Evolutionary conservation across 768 basidiomycete genomes (phyloP).

Genomic region (Suillus lakei): DNA sequence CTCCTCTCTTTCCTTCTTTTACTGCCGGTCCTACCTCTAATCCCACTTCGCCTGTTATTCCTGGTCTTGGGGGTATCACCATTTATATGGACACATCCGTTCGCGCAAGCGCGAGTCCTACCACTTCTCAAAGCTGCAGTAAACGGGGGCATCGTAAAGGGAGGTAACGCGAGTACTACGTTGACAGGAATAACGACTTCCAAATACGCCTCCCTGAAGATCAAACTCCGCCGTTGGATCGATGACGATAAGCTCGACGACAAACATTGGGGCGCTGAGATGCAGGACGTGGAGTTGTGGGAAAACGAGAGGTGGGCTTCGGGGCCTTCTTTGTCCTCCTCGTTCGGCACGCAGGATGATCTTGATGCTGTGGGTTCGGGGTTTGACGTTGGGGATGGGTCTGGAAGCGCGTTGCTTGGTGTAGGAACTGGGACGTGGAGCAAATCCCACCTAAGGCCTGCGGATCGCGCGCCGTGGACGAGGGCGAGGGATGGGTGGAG

Average conservation of each 20-base stretch:
- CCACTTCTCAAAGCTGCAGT: conserved; percentile 29
- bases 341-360: background rate
- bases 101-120: conserved; percentile 32
- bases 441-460: conserved; percentile 39
- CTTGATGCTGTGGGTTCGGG: conserved; percentile 11
- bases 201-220: conserved; percentile 17
- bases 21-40: background rate
- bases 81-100: conserved; percentile 58
- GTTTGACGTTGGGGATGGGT: background rate
- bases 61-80: background rate
- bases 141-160: background rate
- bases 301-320: conserved; percentile 76
- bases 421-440: conserved; percentile 36
- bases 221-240: conserved; percentile 38
- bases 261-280: conserved; percentile 64
- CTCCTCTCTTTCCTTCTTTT: background rate
- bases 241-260: conserved; percentile 74
- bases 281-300: conserved; percentile 74
- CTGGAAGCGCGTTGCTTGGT: background rate
- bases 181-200: background rate
- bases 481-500: conserved; percentile 75
- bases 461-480: conserved; percentile 71
- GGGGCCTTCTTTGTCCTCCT: background rate
- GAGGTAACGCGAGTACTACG: background rate
- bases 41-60: background rate